These are phyloP conservation scores for Pythium scleroteichum DNA, from an alignment of 352 stramenopile genomes.

Conservation along the genomic window DNA sequence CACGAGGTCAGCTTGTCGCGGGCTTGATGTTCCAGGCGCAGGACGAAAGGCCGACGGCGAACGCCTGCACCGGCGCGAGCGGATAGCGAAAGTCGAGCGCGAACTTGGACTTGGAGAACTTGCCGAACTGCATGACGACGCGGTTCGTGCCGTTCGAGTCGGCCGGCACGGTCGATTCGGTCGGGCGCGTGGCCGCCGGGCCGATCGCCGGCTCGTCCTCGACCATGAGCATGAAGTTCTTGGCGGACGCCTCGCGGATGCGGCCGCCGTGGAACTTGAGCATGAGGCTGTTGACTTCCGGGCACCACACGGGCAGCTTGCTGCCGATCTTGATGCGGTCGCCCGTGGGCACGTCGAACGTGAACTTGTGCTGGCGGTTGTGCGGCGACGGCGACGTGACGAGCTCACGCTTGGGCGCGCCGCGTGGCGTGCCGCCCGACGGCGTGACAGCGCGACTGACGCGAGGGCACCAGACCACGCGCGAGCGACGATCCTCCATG, in stretches of 20 bases:
- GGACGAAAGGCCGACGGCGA: constrained; percentile 83
- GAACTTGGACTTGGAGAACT: constrained; percentile 87
- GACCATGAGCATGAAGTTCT: constrained; percentile 90
- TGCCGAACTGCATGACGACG: constrained; percentile 88
- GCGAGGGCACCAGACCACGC: constrained; percentile 82
- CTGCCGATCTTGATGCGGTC: constrained; percentile 81
- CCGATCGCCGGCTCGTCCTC: constrained; percentile 56
- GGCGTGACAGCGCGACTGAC: constrained; percentile 65
- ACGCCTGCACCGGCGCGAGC: constrained; percentile 82
- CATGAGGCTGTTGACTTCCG: constrained; percentile 86
- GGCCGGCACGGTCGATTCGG: constrained; percentile 1
- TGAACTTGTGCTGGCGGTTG: constrained; percentile 73
- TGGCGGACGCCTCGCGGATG: constrained; percentile 85
- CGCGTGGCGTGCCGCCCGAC: constrained; percentile 61
- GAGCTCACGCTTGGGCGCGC: constrained; percentile 44
- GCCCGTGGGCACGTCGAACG: constrained; percentile 65
- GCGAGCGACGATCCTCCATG: constrained; percentile 77
- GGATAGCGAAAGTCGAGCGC: constrained; percentile 87
- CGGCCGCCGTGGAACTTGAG: constrained; percentile 88
- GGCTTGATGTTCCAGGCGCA: constrained; percentile 83
- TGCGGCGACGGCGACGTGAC: constrained; percentile 76
- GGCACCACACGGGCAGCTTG: constrained; percentile 87
- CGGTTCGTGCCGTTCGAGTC: constrained; percentile 54
- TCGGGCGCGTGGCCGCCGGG: not conserved
- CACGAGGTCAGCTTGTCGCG: constrained; percentile 9